phyloP scores from a whole-genome alignment of 495 filamentous ascomycete species.

The Amphirosellinia nigrospora region DNA sequence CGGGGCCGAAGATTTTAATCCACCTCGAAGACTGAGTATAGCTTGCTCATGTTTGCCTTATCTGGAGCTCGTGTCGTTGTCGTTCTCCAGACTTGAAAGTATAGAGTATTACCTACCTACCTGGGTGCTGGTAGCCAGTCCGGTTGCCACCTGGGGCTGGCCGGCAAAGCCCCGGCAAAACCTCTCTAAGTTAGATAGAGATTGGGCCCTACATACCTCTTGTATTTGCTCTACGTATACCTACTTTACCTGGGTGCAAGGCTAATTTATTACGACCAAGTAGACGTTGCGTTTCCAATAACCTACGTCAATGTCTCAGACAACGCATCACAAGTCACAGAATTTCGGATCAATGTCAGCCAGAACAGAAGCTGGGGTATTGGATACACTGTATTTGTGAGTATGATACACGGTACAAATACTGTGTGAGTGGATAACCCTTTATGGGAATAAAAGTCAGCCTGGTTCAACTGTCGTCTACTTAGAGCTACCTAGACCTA shows the following conservation, averaged over 20 bases:
- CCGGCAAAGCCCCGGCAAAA: slow-evolving; percentile 18
- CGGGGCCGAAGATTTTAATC: neutral
- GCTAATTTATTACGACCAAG: neutral
- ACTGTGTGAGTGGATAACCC: neutral
- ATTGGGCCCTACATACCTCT: too few relatives aligned
- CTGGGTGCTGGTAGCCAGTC: neutral
- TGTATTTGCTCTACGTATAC: too few relatives aligned
- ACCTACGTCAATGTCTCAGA: neutral
- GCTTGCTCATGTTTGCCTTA: too few relatives aligned
- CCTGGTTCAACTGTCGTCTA: too few relatives aligned
- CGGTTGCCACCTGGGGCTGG: neutral
- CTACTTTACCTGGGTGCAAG: neutral
- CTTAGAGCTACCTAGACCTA: too few relatives aligned
- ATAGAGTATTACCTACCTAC: slow-evolving; percentile 1
- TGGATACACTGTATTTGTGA: neutral
- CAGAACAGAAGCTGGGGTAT: neutral
- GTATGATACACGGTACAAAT: neutral
- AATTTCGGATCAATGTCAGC: slow-evolving; percentile 12
- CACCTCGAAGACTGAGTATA: neutral
- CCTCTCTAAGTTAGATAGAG: neutral
- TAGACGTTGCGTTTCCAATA: neutral
- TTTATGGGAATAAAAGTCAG: neutral
- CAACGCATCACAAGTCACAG: neutral
- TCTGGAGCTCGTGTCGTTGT: too few relatives aligned
- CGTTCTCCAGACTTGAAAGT: neutral